phyloP scores from a whole-genome alignment of 306 rosid species.

The Vicia faba region DNA sequence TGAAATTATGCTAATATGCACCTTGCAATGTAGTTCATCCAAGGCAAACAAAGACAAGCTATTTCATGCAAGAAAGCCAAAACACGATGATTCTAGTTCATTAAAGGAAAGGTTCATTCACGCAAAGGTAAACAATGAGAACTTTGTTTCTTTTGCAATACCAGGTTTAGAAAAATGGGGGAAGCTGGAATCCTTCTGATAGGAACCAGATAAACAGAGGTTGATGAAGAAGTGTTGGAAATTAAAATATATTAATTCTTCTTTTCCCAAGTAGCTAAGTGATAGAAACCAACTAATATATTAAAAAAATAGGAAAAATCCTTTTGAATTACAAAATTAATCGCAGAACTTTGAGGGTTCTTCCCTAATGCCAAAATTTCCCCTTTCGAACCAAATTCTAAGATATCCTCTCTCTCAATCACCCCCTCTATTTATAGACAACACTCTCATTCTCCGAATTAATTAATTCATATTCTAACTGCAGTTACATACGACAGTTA shows the following conservation, averaged over 20 bases:
- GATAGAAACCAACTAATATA: neutral
- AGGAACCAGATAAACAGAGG: conserved; percentile 1
- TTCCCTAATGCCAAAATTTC: too few relatives aligned
- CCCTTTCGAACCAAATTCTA: too few relatives aligned
- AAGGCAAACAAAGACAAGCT: conserved; percentile 43
- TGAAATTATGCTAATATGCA: conserved; percentile 34
- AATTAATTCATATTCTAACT: neutral
- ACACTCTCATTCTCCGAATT: neutral
- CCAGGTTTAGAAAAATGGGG: conserved; percentile 13
- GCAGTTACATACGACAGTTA: neutral
- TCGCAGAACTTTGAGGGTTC: neutral
- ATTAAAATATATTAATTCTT: too few relatives aligned
- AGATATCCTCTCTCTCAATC: neutral
- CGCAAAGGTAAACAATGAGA: conserved; percentile 58
- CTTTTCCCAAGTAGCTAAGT: too few relatives aligned
- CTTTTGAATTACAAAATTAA: neutral
- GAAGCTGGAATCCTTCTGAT: conserved; percentile 18
- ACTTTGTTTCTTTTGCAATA: conserved; percentile 26
- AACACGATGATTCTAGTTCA: conserved; percentile 60
- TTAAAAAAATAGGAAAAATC: neutral
- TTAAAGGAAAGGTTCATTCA: conserved; percentile 72
- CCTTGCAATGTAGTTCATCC: conserved; percentile 49
- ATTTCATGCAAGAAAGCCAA: conserved; percentile 54
- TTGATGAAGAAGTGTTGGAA: neutral
- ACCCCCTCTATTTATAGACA: neutral